phyloP scores from a whole-genome alignment of 441 rosid species.

The Isatis lusitanica region DNA sequence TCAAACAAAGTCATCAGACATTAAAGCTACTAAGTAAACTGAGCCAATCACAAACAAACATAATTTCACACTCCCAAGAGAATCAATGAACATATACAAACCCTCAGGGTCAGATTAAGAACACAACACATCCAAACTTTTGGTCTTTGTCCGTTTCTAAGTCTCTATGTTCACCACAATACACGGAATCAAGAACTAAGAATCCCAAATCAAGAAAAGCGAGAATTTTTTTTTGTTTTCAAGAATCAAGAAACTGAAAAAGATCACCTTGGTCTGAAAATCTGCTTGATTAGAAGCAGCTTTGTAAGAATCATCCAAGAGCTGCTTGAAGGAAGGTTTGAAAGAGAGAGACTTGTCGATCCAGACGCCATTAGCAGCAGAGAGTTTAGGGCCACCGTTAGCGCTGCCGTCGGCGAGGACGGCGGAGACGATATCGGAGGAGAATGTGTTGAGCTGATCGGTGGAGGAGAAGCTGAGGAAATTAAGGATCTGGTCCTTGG shows the following conservation, averaged over 20 bases:
- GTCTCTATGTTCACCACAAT: not conserved
- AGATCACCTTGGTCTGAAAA: conserved; percentile 68
- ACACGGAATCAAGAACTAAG: no score
- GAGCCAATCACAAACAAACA: conserved; percentile 1
- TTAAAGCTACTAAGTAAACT: not conserved
- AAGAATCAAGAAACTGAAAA: not conserved
- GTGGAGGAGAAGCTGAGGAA: conserved; percentile 62
- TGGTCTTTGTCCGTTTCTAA: not conserved
- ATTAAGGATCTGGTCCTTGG: conserved; percentile 73
- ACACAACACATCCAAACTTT: not conserved
- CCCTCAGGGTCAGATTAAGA: not conserved
- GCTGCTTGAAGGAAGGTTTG: conserved; percentile 58
- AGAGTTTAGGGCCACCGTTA: conserved; percentile 63
- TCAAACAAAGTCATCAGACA: conserved; percentile 28
- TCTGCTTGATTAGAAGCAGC: conserved; percentile 61
- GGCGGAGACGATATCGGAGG: conserved; percentile 58
- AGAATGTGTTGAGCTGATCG: conserved; percentile 58
- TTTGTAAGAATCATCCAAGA: conserved; percentile 55
- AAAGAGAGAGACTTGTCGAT: conserved; percentile 62
- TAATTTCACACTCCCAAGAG: not conserved
- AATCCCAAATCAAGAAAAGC: not conserved
- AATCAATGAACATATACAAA: not conserved
- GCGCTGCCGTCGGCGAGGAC: conserved; percentile 71
- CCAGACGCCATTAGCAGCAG: conserved; percentile 74
- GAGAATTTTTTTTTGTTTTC: not conserved